phyloP scores from a whole-genome alignment of 129 eudicot genomes.

The Saposhnikovia divaricata region DNA sequence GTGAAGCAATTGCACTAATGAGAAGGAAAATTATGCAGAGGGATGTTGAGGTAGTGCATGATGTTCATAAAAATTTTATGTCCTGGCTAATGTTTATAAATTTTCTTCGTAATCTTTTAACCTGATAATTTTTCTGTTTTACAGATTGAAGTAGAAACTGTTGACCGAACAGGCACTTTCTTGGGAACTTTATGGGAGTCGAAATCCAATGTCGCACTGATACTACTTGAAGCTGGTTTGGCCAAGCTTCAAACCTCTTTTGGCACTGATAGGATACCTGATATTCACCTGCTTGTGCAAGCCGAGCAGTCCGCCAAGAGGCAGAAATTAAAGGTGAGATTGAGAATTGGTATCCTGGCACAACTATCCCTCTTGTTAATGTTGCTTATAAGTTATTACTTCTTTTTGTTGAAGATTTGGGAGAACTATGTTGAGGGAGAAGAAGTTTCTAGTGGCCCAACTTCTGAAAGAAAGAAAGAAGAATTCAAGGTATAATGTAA shows the following conservation, averaged over 20 bases:
- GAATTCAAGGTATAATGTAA: slow-evolving; percentile 57
- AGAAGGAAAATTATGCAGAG: slow-evolving; percentile 95
- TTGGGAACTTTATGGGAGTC: slow-evolving; percentile 92
- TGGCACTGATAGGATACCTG: slow-evolving; percentile 73
- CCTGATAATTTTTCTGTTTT: neutral
- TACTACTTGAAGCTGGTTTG: slow-evolving; percentile 81
- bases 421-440: slow-evolving; percentile 92
- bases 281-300: slow-evolving; percentile 73
- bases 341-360: neutral
- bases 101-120: neutral
- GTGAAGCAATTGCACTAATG: slow-evolving; percentile 90
- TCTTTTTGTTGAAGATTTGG: slow-evolving; percentile 58
- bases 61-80: neutral
- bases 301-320: slow-evolving; percentile 89
- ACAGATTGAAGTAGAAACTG: slow-evolving; percentile 95
- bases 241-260: slow-evolving; percentile 83
- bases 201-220: slow-evolving; percentile 50
- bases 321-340: slow-evolving; percentile 72
- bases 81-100: neutral
- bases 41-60: slow-evolving; percentile 76
- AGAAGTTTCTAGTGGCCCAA: slow-evolving; percentile 71
- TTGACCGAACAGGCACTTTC: slow-evolving; percentile 97
- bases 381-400: slow-evolving; percentile 12
- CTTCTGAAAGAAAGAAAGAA: slow-evolving; percentile 61
- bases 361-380: slow-evolving; percentile 2